A percentile compares a stretch with the other conserved stretches of the same genome.
Conservation (phyloP, 495 filamentous ascomycete species). For the Penicillium goetzii region DNA sequence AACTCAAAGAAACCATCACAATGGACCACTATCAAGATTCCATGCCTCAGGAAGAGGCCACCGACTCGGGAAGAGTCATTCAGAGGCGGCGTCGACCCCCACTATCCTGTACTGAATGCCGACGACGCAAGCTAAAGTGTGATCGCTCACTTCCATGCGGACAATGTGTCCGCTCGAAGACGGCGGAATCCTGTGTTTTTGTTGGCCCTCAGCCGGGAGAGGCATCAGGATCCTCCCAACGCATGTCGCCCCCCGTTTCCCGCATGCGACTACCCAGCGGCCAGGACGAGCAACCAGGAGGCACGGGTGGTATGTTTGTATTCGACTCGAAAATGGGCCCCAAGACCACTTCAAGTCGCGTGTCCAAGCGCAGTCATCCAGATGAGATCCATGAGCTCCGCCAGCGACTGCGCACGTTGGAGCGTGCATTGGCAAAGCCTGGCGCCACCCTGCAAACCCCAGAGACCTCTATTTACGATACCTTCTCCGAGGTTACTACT, state of each 20-base stretch:
- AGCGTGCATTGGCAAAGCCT: slow-evolving; percentile 34
- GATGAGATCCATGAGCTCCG: slow-evolving; percentile 44
- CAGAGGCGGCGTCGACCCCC: slow-evolving; percentile 45
- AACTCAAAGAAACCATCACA: too few species aligned
- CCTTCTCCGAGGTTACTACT: slow-evolving; percentile 24
- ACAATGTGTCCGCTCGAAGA: slow-evolving; percentile 61
- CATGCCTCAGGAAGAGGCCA: slow-evolving; percentile 12
- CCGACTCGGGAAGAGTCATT: slow-evolving; percentile 23
- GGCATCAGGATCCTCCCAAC: slow-evolving; percentile 16
- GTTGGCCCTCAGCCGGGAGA: slow-evolving; percentile 29
- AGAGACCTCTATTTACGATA: slow-evolving; percentile 34
- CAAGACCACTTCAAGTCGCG: slow-evolving; percentile 29
- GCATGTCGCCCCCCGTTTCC: slow-evolving; percentile 24
- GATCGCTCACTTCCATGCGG: slow-evolving; percentile 67
- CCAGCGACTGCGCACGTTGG: slow-evolving; percentile 36
- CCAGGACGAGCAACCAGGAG: slow-evolving; percentile 22
- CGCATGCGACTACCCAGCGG: slow-evolving; percentile 23
- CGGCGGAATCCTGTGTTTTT: slow-evolving; percentile 42
- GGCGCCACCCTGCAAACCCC: slow-evolving; percentile 30
- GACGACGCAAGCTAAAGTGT: slow-evolving; percentile 71
- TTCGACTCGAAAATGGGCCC: slow-evolving; percentile 43
- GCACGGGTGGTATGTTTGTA: slow-evolving; percentile 40
- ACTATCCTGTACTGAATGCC: slow-evolving; percentile 55
- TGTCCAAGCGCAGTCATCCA: slow-evolving; percentile 34
- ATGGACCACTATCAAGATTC: slow-evolving; percentile 19